Evolutionary conservation across 1,139 yeast genomes (phyloP).

Genomic region (Scheffersomyces quercinus): DNA sequence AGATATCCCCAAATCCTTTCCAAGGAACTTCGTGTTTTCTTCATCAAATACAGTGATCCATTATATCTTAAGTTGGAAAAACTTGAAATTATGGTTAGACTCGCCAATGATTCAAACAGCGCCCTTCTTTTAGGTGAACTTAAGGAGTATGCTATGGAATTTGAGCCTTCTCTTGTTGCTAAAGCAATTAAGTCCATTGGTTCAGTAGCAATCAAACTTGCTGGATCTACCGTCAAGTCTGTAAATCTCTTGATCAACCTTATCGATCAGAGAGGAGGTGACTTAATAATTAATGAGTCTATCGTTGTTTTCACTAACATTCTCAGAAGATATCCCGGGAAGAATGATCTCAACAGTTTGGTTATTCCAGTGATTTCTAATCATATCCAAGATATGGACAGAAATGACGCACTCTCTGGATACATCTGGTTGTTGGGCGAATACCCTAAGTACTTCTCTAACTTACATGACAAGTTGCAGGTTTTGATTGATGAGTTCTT

Average conservation of each 20-base stretch:
- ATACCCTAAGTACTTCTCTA: slow-evolving; percentile 73
- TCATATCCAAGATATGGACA: slow-evolving; percentile 58
- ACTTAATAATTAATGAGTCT: slow-evolving; percentile 77
- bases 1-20: slow-evolving; percentile 80
- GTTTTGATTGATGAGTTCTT: slow-evolving; percentile 61
- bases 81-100: slow-evolving; percentile 82
- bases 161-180: slow-evolving; percentile 85
- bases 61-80: slow-evolving; percentile 90
- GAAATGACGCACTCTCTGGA: slow-evolving; percentile 68
- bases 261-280: slow-evolving; percentile 72
- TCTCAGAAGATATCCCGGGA: slow-evolving; percentile 73
- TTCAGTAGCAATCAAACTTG: slow-evolving; percentile 81
- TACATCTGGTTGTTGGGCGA: slow-evolving; percentile 90
- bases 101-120: slow-evolving; percentile 73
- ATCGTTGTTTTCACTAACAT: slow-evolving; percentile 77
- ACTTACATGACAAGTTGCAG: slow-evolving; percentile 42
- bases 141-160: slow-evolving; percentile 92
- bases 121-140: slow-evolving; percentile 76
- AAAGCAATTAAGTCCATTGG: slow-evolving; percentile 84
- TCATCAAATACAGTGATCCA: slow-evolving; percentile 93
- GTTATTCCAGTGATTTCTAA: slow-evolving; percentile 71
- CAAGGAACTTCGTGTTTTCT: slow-evolving; percentile 85
- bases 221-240: slow-evolving; percentile 63
- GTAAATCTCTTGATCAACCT: slow-evolving; percentile 74
- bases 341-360: slow-evolving; percentile 57